phyloP scores from a whole-genome alignment of 2,329 filamentous ascomycete species.

The Botryosphaeria agaves region DNA sequence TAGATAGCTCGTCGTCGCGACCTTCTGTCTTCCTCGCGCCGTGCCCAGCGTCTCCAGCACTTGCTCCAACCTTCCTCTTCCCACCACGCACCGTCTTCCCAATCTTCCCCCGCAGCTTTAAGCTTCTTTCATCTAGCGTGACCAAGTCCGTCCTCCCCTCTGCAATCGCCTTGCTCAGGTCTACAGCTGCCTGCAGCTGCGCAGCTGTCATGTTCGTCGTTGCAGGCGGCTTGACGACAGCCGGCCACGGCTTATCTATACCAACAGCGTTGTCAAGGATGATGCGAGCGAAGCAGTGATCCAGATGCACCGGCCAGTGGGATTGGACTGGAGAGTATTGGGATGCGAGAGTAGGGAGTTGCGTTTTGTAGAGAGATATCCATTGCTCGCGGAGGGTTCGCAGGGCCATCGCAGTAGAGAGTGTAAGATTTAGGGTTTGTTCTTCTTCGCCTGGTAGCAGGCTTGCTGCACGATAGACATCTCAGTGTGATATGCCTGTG shows the following conservation, averaged over 20 bases:
- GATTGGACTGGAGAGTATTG: constrained; percentile 10
- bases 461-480: too few relatives aligned
- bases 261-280: constrained; percentile 25
- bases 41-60: too few relatives aligned
- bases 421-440: too few relatives aligned
- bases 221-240: constrained; percentile 23
- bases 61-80: too few relatives aligned
- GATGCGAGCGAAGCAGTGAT: constrained; percentile 28
- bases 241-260: constrained; percentile 22
- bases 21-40: too few relatives aligned
- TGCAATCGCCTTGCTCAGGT: constrained; percentile 19
- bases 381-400: not conserved
- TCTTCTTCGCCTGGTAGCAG: too few relatives aligned
- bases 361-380: not conserved
- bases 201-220: constrained; percentile 23
- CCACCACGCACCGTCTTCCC: too few relatives aligned
- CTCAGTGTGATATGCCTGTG: too few relatives aligned
- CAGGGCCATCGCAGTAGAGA: too few relatives aligned
- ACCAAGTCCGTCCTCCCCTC: constrained; percentile 19
- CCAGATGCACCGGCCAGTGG: constrained; percentile 24
- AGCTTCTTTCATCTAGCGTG: constrained; percentile 21
- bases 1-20: too few relatives aligned
- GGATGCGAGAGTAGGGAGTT: not conserved
- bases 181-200: constrained; percentile 20
- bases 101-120: constrained; percentile 21